Evolutionary conservation across 352 stramenopile species (phyloP).

Genomic region (Saprolegnia diclina): DNA sequence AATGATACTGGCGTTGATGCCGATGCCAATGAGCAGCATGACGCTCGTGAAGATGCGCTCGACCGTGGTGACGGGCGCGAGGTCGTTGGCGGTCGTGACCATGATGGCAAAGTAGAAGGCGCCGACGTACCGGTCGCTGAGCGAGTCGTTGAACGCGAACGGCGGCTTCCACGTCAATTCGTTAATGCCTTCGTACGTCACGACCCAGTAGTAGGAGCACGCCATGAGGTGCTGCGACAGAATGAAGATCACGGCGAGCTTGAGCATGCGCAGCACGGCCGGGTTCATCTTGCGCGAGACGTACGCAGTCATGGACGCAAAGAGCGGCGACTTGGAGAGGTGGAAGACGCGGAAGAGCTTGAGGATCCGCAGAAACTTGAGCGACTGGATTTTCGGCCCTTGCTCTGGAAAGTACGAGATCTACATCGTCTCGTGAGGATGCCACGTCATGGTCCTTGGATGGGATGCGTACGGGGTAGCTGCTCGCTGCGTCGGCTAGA

Average conservation of each 20-base stretch:
- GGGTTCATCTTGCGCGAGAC: slow-evolving; percentile 63
- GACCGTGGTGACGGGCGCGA: slow-evolving; percentile 43
- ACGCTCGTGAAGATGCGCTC: slow-evolving; percentile 59
- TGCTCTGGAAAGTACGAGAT: slow-evolving; percentile 11
- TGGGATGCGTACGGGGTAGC: slow-evolving; percentile 41
- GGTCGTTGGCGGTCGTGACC: slow-evolving; percentile 58
- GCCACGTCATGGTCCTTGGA: slow-evolving; percentile 22
- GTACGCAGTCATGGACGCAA: slow-evolving; percentile 42
- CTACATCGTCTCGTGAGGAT: not conserved
- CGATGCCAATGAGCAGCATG: slow-evolving; percentile 70
- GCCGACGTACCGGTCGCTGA: slow-evolving; percentile 48
- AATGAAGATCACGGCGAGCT: slow-evolving; percentile 60
- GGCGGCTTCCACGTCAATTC: slow-evolving; percentile 44
- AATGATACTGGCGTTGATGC: slow-evolving; percentile 77
- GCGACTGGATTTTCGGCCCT: slow-evolving; percentile 23
- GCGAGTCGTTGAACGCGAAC: slow-evolving; percentile 32
- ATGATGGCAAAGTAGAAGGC: slow-evolving; percentile 62
- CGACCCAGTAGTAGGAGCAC: slow-evolving; percentile 53
- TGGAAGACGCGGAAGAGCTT: slow-evolving; percentile 55
- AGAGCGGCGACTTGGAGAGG: slow-evolving; percentile 45
- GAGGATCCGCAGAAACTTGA: slow-evolving; percentile 48
- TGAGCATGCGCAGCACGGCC: slow-evolving; percentile 59
- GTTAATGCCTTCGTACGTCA: slow-evolving; percentile 34
- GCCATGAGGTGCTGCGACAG: slow-evolving; percentile 72
- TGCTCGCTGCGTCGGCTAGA: slow-evolving; percentile 46